phyloP scores from a whole-genome alignment of 2,329 filamentous ascomycete species.

The Celoporthe dispersa region DNA sequence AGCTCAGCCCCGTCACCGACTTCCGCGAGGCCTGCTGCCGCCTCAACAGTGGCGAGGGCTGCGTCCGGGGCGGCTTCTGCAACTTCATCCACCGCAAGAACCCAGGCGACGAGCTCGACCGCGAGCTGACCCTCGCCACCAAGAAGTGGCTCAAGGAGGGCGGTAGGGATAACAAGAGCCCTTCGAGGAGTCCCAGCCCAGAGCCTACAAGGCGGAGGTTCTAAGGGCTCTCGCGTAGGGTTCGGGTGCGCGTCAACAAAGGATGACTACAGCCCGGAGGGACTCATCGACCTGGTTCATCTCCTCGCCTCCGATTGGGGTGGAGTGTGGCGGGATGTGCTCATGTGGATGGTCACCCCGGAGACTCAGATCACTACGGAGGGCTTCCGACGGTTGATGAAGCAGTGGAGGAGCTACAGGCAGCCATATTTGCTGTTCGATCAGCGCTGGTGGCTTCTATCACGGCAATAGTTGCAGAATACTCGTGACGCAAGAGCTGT shows the following conservation, averaged over 20 bases:
- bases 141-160: constrained; percentile 95
- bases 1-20: constrained; percentile 94
- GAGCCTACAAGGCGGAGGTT: constrained; percentile 78
- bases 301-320: not conserved
- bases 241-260: not conserved
- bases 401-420: not conserved
- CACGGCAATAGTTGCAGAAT: not conserved
- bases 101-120: constrained; percentile 83
- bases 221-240: constrained; percentile 42
- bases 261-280: not conserved
- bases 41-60: constrained; percentile 92
- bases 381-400: not conserved
- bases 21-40: constrained; percentile 97
- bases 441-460: not conserved
- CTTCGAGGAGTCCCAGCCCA: constrained; percentile 81
- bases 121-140: constrained; percentile 83
- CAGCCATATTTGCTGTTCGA: not conserved
- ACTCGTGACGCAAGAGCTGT: not conserved
- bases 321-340: not conserved
- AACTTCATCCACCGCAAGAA: constrained; percentile 99
- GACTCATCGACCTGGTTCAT: not conserved
- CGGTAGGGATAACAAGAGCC: constrained; percentile 82
- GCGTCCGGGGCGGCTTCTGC: constrained; percentile 94
- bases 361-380: not conserved
- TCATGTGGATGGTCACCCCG: not conserved